Conservation (phyloP, 768 basidiomycete genomes). For the Boletus bicolor region DNA sequence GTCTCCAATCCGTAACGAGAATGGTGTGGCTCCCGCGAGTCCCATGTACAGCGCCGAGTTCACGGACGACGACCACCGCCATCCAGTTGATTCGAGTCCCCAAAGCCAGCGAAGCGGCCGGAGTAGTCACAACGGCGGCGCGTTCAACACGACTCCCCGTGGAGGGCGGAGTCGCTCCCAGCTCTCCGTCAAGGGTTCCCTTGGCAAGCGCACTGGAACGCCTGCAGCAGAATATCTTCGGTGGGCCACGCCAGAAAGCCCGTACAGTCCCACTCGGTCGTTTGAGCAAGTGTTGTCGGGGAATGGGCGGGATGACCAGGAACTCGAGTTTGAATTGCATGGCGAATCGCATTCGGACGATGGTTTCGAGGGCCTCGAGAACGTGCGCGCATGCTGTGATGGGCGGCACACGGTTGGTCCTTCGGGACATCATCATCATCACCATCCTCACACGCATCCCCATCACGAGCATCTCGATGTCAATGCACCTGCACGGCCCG, state of each 20-base stretch:
- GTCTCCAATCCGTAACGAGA: constrained; percentile 30
- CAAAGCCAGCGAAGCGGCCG: constrained; percentile 71
- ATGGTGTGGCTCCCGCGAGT: constrained; percentile 42
- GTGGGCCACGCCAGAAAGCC: constrained; percentile 71
- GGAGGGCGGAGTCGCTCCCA: constrained; percentile 79
- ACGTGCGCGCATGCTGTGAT: constrained; percentile 90
- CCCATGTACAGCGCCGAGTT: constrained; percentile 43
- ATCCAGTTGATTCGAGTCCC: constrained; percentile 53
- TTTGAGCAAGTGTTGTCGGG: constrained; percentile 49
- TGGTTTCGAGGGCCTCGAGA: constrained; percentile 90
- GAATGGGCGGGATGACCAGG: constrained; percentile 49
- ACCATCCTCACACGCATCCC: constrained; percentile 50
- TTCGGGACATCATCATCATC: constrained; percentile 51
- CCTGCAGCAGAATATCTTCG: constrained; percentile 89
- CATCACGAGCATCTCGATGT: constrained; percentile 59
- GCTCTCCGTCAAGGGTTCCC: constrained; percentile 64
- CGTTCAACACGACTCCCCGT: constrained; percentile 74
- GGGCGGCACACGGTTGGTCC: constrained; percentile 82
- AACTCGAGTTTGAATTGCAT: constrained; percentile 81
- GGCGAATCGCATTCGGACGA: constrained; percentile 69
- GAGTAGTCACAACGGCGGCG: constrained; percentile 55
- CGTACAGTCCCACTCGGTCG: constrained; percentile 71
- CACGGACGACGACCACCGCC: constrained; percentile 52
- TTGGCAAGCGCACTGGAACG: constrained; percentile 85
- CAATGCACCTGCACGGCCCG: constrained; percentile 51